Evolutionary conservation across 306 rosid genomes (phyloP).

Genomic region (Trifolium subterraneum): DNA sequence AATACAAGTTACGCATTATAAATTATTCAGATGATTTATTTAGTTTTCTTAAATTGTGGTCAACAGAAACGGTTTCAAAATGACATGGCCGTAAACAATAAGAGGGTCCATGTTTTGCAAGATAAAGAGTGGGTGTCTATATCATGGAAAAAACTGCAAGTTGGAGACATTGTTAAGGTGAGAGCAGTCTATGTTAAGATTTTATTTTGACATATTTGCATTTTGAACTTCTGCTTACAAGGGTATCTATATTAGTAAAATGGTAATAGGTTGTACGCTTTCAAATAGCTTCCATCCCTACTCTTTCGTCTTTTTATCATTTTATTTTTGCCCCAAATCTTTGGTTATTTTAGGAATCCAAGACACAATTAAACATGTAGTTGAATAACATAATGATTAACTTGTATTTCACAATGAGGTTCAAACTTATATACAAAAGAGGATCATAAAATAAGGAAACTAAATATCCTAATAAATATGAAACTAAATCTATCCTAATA

Average conservation of each 20-base stretch:
- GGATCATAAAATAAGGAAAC: no score
- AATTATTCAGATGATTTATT: slow-evolving; percentile 23
- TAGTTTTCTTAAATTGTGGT: slow-evolving; percentile 39
- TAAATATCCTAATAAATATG: no score
- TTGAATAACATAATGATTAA: no score
- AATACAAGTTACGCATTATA: not conserved
- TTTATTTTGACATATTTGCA: slow-evolving; percentile 25
- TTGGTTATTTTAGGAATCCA: not conserved
- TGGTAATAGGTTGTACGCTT: not conserved
- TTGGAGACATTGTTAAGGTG: slow-evolving; percentile 88
- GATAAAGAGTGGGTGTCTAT: slow-evolving; percentile 80
- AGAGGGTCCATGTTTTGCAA: slow-evolving; percentile 72
- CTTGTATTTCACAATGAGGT: no score
- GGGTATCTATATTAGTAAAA: not conserved
- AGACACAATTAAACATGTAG: not conserved
- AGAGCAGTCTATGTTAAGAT: slow-evolving; percentile 42
- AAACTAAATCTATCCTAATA: no score
- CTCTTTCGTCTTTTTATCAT: not conserved
- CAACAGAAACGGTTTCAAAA: slow-evolving; percentile 93
- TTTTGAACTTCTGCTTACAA: slow-evolving; percentile 22
- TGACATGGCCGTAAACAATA: slow-evolving; percentile 81
- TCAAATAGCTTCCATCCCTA: not conserved
- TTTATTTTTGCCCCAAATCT: not conserved
- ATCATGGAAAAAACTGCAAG: slow-evolving; percentile 92
- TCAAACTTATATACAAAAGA: no score